Evolutionary conservation across 2,329 filamentous ascomycete species (phyloP).

Genomic region (Pyrenophora tritici-repentis): DNA sequence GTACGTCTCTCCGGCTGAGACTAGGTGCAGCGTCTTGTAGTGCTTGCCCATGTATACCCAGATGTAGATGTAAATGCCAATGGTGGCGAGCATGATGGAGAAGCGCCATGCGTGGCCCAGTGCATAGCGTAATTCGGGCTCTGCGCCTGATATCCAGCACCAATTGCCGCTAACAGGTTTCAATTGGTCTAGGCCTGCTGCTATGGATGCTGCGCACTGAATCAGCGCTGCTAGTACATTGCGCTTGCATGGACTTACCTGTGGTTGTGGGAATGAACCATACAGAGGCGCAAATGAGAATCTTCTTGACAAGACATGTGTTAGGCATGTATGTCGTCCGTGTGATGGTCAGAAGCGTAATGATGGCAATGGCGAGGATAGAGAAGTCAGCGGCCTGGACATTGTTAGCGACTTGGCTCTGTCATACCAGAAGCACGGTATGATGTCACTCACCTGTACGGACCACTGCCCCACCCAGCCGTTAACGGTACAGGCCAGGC

Average conservation of each 20-base stretch:
- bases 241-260: neutral
- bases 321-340: constrained; percentile 44
- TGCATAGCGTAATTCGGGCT: constrained; percentile 6
- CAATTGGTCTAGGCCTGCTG: constrained; percentile 1
- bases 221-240: neutral
- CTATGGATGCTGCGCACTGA: constrained; percentile 4
- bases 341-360: constrained; percentile 50
- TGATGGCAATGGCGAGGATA: constrained; percentile 53
- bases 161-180: constrained; percentile 10
- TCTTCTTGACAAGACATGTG: constrained; percentile 32
- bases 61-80: constrained; percentile 10
- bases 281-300: constrained; percentile 45
- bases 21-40: neutral
- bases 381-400: constrained; percentile 43
- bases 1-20: neutral
- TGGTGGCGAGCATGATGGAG: constrained; percentile 5
- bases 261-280: constrained; percentile 47
- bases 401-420: neutral
- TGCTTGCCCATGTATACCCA: constrained; percentile 8
- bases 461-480: constrained; percentile 55
- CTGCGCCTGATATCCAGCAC: constrained; percentile 11
- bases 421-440: neutral
- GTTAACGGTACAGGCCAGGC: constrained; percentile 49
- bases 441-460: constrained; percentile 29
- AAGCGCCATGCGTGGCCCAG: constrained; percentile 9